Evolutionary conservation across 345 rosid species (phyloP), one percentile per base, ranked within the genome.

Genomic region (Durio zibethinus): DNA sequence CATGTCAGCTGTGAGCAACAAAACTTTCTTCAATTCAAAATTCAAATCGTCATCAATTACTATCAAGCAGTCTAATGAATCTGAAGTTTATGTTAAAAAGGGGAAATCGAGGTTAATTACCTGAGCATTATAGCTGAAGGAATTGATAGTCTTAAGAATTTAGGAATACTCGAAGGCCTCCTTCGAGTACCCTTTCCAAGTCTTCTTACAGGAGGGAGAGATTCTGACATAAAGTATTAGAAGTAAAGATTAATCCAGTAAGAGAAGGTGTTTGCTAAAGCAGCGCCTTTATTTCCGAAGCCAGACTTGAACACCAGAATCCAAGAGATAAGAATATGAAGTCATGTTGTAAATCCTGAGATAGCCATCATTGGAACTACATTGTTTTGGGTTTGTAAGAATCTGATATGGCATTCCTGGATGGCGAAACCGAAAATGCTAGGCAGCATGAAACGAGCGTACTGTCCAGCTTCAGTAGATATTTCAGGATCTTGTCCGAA

Each of bases 261-360:
- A 3, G 92, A 89, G 14, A 83, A 59, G 5, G 84, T 63, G 16
- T 83, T 83, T 0, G 90, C 87, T 27, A 86, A n/a, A 16, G 92
- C 90, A 75, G 90, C 90, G 11, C 92, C 90, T 80, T 71, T 87
- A 67, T 23, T 77, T 33, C 89, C 88, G 9, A 89, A 83, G 12
- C 86, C 86, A 45, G 83, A 79, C 62, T 79, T 83, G 25, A 78
- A 84, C 10, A 89, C 88, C 64, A 87, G 82, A 43, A 61, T 1
- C 92, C 90, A 89, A 69, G 90, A 89, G 0, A 72, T 25, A 10
- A 82, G 65, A 1, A 85, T 23, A 18, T 89, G 92, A 56, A 85
- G 64, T 5, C 80, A 42, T 40, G 85, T 77, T 43, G 90, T 83
- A 25, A 83, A 59, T 70, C 83, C 90, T 40, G 90, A 76, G 75